Percentiles rank a stretch among this genome's conserved stretches.
These are phyloP conservation scores for Climacium dendroides DNA, from an alignment of 225 moss, liverwort and hornwort species.

Conservation along the genomic window DNA sequence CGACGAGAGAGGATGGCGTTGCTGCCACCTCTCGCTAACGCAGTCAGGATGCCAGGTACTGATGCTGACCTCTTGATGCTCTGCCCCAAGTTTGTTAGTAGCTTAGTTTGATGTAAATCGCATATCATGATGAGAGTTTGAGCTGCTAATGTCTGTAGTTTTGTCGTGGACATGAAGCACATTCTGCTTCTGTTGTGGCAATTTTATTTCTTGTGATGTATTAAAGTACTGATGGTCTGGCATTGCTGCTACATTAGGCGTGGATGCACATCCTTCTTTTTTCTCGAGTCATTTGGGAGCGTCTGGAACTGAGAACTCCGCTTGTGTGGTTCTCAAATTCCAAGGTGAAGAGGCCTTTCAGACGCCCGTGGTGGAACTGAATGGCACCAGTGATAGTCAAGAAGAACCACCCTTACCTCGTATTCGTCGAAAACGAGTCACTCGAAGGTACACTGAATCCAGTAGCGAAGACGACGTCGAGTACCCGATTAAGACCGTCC, in stretches of 20 bases:
- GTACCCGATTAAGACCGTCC: background rate
- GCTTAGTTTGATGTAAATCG: background rate
- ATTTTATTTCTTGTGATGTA: background rate
- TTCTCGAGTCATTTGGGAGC: conserved; percentile 15
- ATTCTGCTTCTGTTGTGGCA: background rate
- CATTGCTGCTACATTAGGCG: conserved; percentile 1
- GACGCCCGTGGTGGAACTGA: conserved; percentile 18
- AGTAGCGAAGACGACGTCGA: conserved; percentile 15
- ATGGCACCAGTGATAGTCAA: conserved; percentile 8
- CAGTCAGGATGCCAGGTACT: conserved; percentile 26
- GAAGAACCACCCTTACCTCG: conserved; percentile 38
- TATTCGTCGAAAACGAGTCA: conserved; percentile 33
- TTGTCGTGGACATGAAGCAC: background rate
- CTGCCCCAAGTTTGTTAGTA: background rate
- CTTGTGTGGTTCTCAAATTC: conserved; percentile 15
- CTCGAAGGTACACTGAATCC: conserved; percentile 25
- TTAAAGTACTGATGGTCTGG: background rate
- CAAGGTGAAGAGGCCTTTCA: conserved; percentile 20
- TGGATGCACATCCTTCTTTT: conserved; percentile 20
- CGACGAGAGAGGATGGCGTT: conserved; percentile 20
- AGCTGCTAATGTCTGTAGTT: background rate
- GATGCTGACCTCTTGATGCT: background rate
- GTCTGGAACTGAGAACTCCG: conserved; percentile 5
- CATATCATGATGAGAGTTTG: background rate
- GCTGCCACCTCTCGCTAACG: conserved; percentile 31